Conservation (phyloP, 441 rosid genomes). For the Mallotus repandus region DNA sequence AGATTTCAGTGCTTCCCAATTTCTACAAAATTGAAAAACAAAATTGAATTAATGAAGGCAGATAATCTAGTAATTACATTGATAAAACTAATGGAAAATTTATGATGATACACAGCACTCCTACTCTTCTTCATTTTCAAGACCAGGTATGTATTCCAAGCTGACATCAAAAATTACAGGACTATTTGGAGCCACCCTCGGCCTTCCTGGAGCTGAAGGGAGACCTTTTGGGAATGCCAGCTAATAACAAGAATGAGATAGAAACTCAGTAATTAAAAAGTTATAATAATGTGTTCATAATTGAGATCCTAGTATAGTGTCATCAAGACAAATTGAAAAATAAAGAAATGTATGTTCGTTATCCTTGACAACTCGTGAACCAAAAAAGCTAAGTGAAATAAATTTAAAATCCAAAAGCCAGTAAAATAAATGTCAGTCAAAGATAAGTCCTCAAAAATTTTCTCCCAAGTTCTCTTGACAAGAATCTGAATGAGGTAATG, state of each 20-base stretch:
- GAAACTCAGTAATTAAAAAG: slow-evolving; percentile 10
- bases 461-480: neutral
- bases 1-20: neutral
- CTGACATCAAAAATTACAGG: slow-evolving; percentile 90
- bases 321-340: neutral
- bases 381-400: neutral
- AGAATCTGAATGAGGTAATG: neutral
- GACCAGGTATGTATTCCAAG: slow-evolving; percentile 88
- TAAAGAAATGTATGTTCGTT: neutral
- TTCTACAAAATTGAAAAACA: neutral
- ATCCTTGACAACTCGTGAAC: neutral
- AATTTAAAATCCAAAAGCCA: neutral
- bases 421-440: neutral
- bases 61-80: slow-evolving; percentile 12
- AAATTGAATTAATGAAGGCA: slow-evolving; percentile 15
- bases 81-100: neutral
- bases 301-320: neutral
- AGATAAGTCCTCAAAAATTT: neutral
- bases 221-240: slow-evolving; percentile 93
- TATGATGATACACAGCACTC: neutral
- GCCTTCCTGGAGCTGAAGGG: slow-evolving; percentile 90
- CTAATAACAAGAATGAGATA: slow-evolving; percentile 35
- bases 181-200: slow-evolving; percentile 89
- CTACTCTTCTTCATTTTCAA: slow-evolving; percentile 66
- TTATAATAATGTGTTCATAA: neutral